Conservation (phyloP, 257 asterid species). For the Mentha longifolia region DNA sequence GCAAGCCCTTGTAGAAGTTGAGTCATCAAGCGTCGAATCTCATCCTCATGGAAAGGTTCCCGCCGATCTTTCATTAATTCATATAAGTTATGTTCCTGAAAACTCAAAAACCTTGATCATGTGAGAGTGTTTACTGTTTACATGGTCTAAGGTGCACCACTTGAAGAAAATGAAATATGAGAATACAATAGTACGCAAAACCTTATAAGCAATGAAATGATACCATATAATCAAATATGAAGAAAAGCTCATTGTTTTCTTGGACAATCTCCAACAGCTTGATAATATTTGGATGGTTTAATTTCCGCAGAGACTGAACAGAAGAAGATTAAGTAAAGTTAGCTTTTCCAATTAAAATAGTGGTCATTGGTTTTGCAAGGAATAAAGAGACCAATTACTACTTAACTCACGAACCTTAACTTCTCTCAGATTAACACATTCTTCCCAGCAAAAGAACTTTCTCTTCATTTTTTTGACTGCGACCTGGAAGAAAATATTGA, state of each 20-base stretch:
- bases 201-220: constrained; percentile 5
- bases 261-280: constrained; percentile 89
- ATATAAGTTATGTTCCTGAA: constrained; percentile 81
- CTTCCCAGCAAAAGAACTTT: constrained; percentile 83
- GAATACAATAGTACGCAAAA: not conserved
- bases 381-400: not conserved
- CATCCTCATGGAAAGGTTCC: constrained; percentile 67
- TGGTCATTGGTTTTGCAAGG: not conserved
- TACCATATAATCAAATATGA: constrained; percentile 96
- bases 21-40: constrained; percentile 75
- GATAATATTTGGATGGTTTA: constrained; percentile 82
- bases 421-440: constrained; percentile 85
- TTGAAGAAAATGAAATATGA: not conserved
- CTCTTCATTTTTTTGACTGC: constrained; percentile 95
- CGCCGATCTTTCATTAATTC: constrained; percentile 73
- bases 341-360: not conserved
- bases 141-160: not conserved
- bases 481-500: constrained; percentile 55
- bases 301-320: constrained; percentile 77
- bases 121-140: not conserved
- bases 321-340: not conserved
- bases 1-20: constrained; percentile 87
- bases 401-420: constrained; percentile 60
- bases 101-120: not conserved
- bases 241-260: constrained; percentile 88